A percentile compares a stretch with the other conserved stretches of the same genome.
phyloP scores from a whole-genome alignment of 768 basidiomycete genomes.

The Peribolospora baueri region DNA sequence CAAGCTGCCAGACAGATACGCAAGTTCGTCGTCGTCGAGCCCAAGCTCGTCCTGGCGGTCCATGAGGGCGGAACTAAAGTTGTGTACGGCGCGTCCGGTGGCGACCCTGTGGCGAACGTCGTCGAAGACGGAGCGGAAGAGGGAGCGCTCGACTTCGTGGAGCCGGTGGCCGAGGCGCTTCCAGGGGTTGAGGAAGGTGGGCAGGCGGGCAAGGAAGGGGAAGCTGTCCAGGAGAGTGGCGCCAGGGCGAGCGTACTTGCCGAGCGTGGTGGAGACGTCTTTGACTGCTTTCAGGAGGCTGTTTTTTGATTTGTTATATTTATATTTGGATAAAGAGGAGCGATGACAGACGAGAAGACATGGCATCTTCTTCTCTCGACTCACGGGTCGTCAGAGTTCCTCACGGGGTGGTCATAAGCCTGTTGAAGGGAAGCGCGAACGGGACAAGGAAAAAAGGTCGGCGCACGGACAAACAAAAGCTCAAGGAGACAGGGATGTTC shows the following conservation, averaged over 20 bases:
- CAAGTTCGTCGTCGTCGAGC: conserved; percentile 5
- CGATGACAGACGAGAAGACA: neutral
- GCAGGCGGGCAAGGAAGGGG: conserved; percentile 11
- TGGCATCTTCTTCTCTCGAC: no score
- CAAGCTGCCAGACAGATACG: neutral
- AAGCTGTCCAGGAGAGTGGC: conserved; percentile 11
- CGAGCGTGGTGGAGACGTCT: neutral
- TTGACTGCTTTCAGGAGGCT: neutral
- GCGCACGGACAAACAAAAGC: no score
- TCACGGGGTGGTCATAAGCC: conserved; percentile 5
- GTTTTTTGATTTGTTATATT: neutral
- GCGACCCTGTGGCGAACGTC: conserved; percentile 2
- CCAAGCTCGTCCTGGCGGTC: conserved; percentile 8
- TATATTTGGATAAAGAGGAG: neutral
- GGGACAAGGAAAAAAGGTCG: no score
- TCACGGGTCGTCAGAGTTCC: no score
- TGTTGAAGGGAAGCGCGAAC: conserved; percentile 9
- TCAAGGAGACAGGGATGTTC: no score
- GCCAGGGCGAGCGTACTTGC: conserved; percentile 1
- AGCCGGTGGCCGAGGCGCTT: conserved; percentile 9
- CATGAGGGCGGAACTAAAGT: conserved; percentile 8
- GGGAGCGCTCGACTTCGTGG: conserved; percentile 8
- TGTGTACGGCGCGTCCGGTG: conserved; percentile 6
- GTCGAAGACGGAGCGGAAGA: conserved; percentile 9
- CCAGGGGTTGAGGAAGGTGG: conserved; percentile 10